Base-by-base conservation (phyloP, 2,329 filamentous ascomycete species). In the Pseudogymnoascus sp. region DNA sequence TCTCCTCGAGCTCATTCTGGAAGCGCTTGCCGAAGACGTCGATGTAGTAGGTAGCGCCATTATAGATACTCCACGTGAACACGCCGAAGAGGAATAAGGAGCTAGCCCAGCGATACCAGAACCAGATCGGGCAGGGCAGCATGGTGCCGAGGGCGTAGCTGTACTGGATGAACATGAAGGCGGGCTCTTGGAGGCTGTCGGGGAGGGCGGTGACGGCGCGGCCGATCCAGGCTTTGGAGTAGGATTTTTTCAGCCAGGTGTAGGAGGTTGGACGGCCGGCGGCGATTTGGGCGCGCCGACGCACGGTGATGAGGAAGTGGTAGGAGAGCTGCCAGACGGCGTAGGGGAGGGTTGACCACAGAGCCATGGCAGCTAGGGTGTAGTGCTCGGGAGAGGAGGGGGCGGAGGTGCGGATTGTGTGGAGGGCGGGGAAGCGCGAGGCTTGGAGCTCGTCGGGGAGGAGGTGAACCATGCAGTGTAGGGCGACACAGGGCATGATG, bases 121-220 rank as follows among this genome's bases (percentile, higher is more conserved):
- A 97, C 93, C 95, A 99, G 6, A 99, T 71, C 0, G 93, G 92
- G 68, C 93, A 98, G 0, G 95, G 95, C 6, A 96, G 78, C 89
- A 99, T 98, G 7, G 95, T 99, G 59, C 93, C 77, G 6, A 96
- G 83, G 6, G 95, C 95, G 72, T 98, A 99, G 1, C 75, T 72
- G 77, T 98, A 99, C 75, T 99, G 95, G 64, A 99, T 97, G 66
- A 91, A 68, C 95, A 99, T 99, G 75, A 98, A 99, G 1, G 91
- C 89, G 0, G 89, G 82, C 72, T 97, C 93, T 74, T 99, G 95
- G 33, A 96, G 77, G 3, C 77, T 73, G 1, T 85, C 78, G 0
- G 95, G 93, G 3, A 96, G 84, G 6, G 85, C 83, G 19, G 97
- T 82, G 35, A 99, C 93, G 63, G 96, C 72, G 71, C 87, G 90